Base-by-base conservation (phyloP, 805 yeast genomes). In the Nakazawaea pomicola region DNA sequence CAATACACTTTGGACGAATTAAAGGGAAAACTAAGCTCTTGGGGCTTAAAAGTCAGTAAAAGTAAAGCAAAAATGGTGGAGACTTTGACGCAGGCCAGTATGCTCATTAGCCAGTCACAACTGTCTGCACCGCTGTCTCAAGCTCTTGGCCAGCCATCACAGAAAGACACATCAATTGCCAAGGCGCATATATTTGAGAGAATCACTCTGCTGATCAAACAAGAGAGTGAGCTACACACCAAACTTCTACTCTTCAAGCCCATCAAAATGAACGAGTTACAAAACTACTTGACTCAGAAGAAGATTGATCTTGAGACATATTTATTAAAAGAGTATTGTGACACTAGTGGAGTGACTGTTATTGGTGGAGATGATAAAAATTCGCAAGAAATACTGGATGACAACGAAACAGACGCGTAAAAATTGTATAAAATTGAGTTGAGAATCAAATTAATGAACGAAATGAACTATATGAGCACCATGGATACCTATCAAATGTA, bases 41-140 rank as follows among this genome's bases (percentile, higher is more conserved):
- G 69, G 70, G 70, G 65, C 1, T 46, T 69, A 39, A 67, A 66
- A 42, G 67, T 67, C 2, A 55, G 53, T 6, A 58, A 51, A 46
- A 53, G 62, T 7, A 55, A 59, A 40, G 40, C 43, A 6, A 56
- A 58, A 36, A 65, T 65, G 71, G 47, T 66, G 9, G 50, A 57
- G 24, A 45, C 58, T 1, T 50, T 65, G 16, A 40, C 44, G 3
- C 49, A 55, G 7, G 51, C 56, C 7, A 39, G 49, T 28, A 50
- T 50, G 35, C 29, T 53, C 27, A 47, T 56, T 7, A 50, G 49
- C 24, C 45, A 38, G 23, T 15, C 34, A 21, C 46, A 43, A 21
- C 28, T 12, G 12, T 46, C 29, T 45, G 44, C 15, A 44, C 48
- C 50, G 44, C 21, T 10, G 12, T 16, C n/a, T 2, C 33, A 20